Percentiles rank a stretch among this genome's conserved stretches.
These are phyloP conservation scores for Cystobasidium ongulense DNA, from an alignment of 768 basidiomycete species.

Conservation along the genomic window DNA sequence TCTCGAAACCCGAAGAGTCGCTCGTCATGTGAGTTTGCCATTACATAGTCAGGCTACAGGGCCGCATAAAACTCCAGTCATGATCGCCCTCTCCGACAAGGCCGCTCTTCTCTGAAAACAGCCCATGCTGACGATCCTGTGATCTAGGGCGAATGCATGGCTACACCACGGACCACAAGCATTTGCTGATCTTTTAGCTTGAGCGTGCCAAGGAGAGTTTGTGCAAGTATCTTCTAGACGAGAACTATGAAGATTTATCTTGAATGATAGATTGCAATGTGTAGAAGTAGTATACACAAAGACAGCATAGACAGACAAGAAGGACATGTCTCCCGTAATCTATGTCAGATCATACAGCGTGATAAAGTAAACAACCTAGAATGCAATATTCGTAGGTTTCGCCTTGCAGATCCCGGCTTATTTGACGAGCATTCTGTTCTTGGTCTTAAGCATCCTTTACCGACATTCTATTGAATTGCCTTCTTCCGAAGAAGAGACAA, in stretches of 20 bases:
- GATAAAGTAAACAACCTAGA: background rate
- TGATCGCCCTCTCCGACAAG: no score
- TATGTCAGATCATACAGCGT: conserved; percentile 29
- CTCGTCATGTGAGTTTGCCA: conserved; percentile 34
- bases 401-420: conserved; percentile 29
- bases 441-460: conserved; percentile 15
- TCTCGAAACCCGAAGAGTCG: conserved; percentile 37
- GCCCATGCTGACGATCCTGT: background rate
- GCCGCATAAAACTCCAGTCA: no score
- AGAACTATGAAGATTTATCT: background rate
- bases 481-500: background rate
- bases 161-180: conserved; percentile 26
- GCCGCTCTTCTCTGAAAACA: no score
- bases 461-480: background rate
- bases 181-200: conserved; percentile 11
- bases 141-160: conserved; percentile 25
- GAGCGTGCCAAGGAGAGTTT: background rate
- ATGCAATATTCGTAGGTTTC: background rate
- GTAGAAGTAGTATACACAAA: background rate
- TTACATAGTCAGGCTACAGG: no score
- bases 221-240: background rate
- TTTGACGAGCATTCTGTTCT: conserved; percentile 27
- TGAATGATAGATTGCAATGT: background rate
- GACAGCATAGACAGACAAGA: background rate
- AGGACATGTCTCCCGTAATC: conserved; percentile 21